Percentiles rank a stretch among this genome's conserved stretches.
These are phyloP conservation scores for Trichoderma pleuroti DNA, from an alignment of 2,329 filamentous ascomycete genomes.

Conservation along the genomic window DNA sequence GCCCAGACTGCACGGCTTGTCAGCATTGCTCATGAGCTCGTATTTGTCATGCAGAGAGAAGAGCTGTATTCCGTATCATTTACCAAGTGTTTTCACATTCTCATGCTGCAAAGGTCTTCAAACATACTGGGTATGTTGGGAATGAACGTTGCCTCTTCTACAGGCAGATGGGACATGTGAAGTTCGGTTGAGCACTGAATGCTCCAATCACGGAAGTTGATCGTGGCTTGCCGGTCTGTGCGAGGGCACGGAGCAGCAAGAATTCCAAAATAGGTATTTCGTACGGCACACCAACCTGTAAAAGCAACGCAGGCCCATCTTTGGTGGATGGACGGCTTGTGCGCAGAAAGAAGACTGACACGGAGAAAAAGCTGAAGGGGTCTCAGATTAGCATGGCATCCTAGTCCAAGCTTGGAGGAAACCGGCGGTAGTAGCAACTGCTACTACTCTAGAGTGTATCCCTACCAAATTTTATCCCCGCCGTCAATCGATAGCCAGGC, in stretches of 20 bases:
- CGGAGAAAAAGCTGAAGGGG: neutral
- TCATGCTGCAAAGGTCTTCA: neutral
- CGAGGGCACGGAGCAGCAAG: neutral
- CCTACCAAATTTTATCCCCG: neutral
- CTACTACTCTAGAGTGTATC: neutral
- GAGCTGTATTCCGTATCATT: neutral
- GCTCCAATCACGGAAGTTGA: neutral
- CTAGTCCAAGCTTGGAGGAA: neutral
- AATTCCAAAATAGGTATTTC: neutral
- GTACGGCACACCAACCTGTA: neutral
- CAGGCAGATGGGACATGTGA: neutral
- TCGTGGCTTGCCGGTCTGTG: neutral
- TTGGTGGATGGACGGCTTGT: neutral
- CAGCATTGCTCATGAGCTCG: neutral
- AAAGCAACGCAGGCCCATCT: neutral
- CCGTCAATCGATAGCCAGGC: constrained; percentile 12
- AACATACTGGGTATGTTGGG: no score
- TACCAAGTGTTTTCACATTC: neutral
- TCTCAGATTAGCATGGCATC: neutral
- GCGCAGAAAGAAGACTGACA: neutral
- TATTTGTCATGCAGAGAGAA: neutral
- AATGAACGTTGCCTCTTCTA: neutral
- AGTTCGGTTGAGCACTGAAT: neutral
- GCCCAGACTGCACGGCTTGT: neutral
- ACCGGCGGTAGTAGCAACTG: neutral